Evolutionary conservation across 148 eudicot genomes (phyloP).

Genomic region (Heliamphora exappendiculata): DNA sequence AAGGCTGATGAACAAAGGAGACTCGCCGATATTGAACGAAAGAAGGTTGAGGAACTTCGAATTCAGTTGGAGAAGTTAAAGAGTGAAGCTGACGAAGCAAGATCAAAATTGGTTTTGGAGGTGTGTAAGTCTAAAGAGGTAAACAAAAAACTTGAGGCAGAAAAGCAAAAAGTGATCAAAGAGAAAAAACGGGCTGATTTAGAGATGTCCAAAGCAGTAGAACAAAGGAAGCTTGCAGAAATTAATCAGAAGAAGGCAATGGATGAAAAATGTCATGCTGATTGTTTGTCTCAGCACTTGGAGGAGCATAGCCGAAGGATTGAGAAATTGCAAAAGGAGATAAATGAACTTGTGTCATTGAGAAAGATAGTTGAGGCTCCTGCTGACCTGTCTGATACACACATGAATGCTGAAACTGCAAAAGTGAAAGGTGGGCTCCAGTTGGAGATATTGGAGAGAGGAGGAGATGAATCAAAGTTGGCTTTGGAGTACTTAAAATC

Average conservation of each 20-base stretch:
- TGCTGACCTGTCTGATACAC: conserved; percentile 8
- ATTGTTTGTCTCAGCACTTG: conserved; percentile 36
- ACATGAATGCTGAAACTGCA: neutral
- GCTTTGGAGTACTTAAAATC: conserved; percentile 10
- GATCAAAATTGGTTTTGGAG: conserved; percentile 27
- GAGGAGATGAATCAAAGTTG: conserved; percentile 4
- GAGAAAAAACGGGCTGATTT: conserved; percentile 23
- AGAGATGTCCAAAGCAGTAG: conserved; percentile 30
- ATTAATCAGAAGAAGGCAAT: conserved; percentile 29
- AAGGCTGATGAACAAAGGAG: conserved; percentile 42
- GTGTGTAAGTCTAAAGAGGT: conserved; percentile 36
- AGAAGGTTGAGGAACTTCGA: conserved; percentile 34
- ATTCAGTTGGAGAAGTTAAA: conserved; percentile 39
- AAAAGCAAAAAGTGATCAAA: conserved; percentile 24
- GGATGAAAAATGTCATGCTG: conserved; percentile 39
- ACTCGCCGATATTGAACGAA: conserved; percentile 33
- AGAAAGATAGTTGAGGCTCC: conserved; percentile 10
- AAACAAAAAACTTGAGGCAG: conserved; percentile 35
- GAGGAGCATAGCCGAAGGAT: conserved; percentile 24
- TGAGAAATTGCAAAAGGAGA: conserved; percentile 26
- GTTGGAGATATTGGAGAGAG: neutral
- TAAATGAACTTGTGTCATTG: conserved; percentile 11
- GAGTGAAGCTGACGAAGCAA: conserved; percentile 32
- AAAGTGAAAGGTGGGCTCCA: conserved; percentile 4
- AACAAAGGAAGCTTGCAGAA: conserved; percentile 36